Evolutionary conservation across 257 asterid species (phyloP).

Genomic region (Parsonsia alboflavescens): DNA sequence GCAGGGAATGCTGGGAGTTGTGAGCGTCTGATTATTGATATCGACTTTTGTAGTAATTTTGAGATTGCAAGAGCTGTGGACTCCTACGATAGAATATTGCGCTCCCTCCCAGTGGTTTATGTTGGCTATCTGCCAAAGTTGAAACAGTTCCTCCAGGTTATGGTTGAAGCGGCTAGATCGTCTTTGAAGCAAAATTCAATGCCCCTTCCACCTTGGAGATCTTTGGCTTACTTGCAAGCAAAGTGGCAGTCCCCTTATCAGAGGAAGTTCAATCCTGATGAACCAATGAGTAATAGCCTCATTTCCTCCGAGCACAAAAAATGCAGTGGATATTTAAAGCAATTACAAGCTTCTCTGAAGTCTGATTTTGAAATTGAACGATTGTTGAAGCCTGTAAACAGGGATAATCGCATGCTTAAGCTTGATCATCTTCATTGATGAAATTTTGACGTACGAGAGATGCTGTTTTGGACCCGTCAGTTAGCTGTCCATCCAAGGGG

Average conservation of each 20-base stretch:
- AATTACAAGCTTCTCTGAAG: slow-evolving; percentile 37
- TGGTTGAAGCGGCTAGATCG: slow-evolving; percentile 73
- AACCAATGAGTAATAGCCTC: neutral
- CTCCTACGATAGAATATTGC: slow-evolving; percentile 52
- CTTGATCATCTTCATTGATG: slow-evolving; percentile 22
- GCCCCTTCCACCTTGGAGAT: slow-evolving; percentile 88
- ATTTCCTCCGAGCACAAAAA: slow-evolving; percentile 34
- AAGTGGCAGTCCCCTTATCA: slow-evolving; percentile 60
- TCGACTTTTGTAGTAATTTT: slow-evolving; percentile 71
- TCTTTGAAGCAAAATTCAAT: slow-evolving; percentile 72
- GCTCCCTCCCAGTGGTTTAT: slow-evolving; percentile 55
- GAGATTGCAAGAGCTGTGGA: slow-evolving; percentile 84
- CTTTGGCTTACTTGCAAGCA: slow-evolving; percentile 53
- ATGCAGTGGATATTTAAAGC: slow-evolving; percentile 45
- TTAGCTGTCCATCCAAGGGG: neutral
- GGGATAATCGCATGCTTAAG: slow-evolving; percentile 29
- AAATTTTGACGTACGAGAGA: slow-evolving; percentile 8
- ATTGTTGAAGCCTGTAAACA: slow-evolving; percentile 33
- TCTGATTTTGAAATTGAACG: slow-evolving; percentile 46
- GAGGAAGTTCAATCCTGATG: slow-evolving; percentile 31
- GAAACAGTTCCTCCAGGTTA: slow-evolving; percentile 53
- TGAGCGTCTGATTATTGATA: slow-evolving; percentile 51
- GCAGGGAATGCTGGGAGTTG: slow-evolving; percentile 35
- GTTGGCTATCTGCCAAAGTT: slow-evolving; percentile 56
- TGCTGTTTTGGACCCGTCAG: neutral